Evolutionary conservation across 352 stramenopile genomes (phyloP), one percentile per base, ranked within the genome.

Genomic region (Pythium dissimile): DNA sequence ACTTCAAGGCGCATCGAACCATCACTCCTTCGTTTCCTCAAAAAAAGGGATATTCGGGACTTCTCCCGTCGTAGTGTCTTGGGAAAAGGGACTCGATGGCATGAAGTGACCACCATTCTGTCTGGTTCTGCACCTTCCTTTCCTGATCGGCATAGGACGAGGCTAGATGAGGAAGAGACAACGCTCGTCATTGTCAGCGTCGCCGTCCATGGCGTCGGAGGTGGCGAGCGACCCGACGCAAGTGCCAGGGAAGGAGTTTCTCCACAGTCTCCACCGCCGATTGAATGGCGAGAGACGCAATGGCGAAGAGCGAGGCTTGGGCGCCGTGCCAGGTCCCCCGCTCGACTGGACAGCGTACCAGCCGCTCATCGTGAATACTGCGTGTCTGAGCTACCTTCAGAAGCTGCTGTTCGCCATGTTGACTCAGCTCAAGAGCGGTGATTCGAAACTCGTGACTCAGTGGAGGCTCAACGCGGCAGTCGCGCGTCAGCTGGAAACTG

Each of bases 371-470:
- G 9, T 62, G 1, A 46, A 62, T 20, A 28, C 45, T 11, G 20
- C 54, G 30, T 62, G 54, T 44, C 37, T 62, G 5, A 46, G 31
- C 18, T 62, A 62, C 32, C 54, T 62, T 13, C 54, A 55, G 18
- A 53, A 50, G 35, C 54, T 62, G 10, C 43, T 62, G 15, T 28
- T 35, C 13, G 46, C 54, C 8, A 55, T 62, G 54, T 38, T 62
- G 23, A 49, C 45, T 11, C 54, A 44, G 10, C 39, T 35, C 1
- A 35, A 12, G n/a, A 54, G 45, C 21, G 42, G 35, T 5, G 32
- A 49, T 13, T 42, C 34, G 13, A 35, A 28, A 21, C 43, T 62
- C 16, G 41, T 56, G 35, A 62, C 45, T 0, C 54, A 62, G 30
- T 62, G 54, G 54, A 20, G 54, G 26, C 54, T 62, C 26, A 56